Base-by-base conservation (phyloP, 2,329 filamentous ascomycete genomes). In the Alternaria sp. region DNA sequence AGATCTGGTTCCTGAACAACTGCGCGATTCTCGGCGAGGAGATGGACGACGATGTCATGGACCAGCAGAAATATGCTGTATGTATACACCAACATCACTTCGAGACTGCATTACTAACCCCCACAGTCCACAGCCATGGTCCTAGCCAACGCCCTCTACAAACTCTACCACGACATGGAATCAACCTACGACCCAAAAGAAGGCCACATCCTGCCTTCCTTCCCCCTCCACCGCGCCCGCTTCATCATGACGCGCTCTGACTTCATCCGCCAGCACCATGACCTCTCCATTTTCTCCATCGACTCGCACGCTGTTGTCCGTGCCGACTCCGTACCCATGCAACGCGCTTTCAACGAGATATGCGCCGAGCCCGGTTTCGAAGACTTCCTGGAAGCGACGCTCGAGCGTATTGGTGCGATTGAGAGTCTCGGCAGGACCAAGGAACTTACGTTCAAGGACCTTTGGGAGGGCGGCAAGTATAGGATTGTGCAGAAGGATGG, bases 1-100 rank as follows among this genome's bases (percentile, higher is more conserved):
- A 91, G 77, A 90, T 88, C 1, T 94, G 91, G 91, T 90, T 93
- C 70, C 80, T 93, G 19, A 93, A 93, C 79, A 89, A 81, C 75
- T 93, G 91, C 77, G 91, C 91, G 83, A 91, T 93, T 57, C 84
- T 94, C 2, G 91, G 91, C 17, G 84, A 82, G 64, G 89, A 90
- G 67, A 93, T 91, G 90, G 96, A 98, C 71, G 96, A 98, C 80
- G 96, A 99, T 77, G 96, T 97, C 70, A 98, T 98, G 90, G 93
- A 97, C 75, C 92, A 97, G 80, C 93, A 98, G 77, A 97, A 98
- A 79, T 97, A 93, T 85, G 93, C 94, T 49, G 91, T 93, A 84
- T 81, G 90, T 87, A 21, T 21, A 21, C 3, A 21, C 21, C 21
- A 4, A 3, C 21, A 21, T 21, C 21, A n/a, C 21, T 21, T 3